Evolutionary conservation across 148 eudicot genomes (phyloP), one percentile per base, ranked within the genome.

Genomic region (Arbutus unedo): DNA sequence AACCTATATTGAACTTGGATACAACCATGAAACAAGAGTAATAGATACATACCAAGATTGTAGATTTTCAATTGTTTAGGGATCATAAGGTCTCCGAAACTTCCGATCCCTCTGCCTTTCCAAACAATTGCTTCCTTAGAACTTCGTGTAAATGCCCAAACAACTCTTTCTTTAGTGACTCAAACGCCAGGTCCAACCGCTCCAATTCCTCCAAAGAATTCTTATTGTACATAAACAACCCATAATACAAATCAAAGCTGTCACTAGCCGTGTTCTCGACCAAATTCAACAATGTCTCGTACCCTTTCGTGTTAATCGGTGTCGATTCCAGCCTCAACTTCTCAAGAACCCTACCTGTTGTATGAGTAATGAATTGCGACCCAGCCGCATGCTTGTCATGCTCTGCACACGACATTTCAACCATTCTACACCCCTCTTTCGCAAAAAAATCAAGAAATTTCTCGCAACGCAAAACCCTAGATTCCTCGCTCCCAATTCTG

Each of bases 211-310:
- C 96, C 93, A 92, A 90, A 0, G 96, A 93, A 85, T 95, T 93
- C 88, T 89, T 88, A 81, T 95, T 95, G 43, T 95, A 95, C 91
- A 90, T 82, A 87, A 95, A 95, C 87, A 95, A 83, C 74, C 98
- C 98, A 51, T 92, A 95, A 62, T 93, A 95, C 87, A 95, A 74
- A 89, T 95, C 98, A 49, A 95, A 95, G 70, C 98, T 95, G 87
- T 95, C 98, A 51, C 91, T 91, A 0, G 93, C 74, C 0, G 98
- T 95, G 76, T 93, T 95, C 59, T 92, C 93, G 50, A 95, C 98
- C 91, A 95, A 87, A 88, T 89, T 85, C 90, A 95, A 88, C 89
- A 95, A 84, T 23, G 95, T 95, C 92, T 95, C 96, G 7, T 93
- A 95, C 56, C 98, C 98, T 84, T 91, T 92, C 0, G 98, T 93